Percentiles rank a stretch among this genome's conserved stretches.
phyloP scores from a whole-genome alignment of 1,284 basidiomycete genomes.

The Cystobasidiaceae sp. region DNA sequence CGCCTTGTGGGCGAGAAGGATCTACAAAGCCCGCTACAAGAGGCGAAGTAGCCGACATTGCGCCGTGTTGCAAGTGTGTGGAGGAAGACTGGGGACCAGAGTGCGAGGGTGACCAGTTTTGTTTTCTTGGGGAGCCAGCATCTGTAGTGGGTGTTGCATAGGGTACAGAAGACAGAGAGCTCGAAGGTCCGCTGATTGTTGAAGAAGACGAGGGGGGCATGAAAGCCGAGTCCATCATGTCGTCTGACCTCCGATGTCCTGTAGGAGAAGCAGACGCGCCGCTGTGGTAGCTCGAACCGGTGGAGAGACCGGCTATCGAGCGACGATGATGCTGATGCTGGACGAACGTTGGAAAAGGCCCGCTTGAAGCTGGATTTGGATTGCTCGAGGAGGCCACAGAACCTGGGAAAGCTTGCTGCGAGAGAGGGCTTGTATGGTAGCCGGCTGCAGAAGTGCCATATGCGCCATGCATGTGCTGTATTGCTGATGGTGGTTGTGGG shows the following conservation, averaged over 20 bases:
- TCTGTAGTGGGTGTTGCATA: no score
- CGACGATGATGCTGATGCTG: background rate
- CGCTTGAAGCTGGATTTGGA: background rate
- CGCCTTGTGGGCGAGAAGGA: background rate
- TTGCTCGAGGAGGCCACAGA: no score
- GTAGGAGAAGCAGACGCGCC: conserved; percentile 4
- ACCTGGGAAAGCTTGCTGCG: background rate
- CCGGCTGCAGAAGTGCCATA: background rate
- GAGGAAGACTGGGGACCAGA: no score
- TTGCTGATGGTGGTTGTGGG: background rate
- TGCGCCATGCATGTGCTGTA: no score
- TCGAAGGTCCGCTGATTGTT: background rate
- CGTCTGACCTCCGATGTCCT: conserved; percentile 10
- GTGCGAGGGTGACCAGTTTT: no score
- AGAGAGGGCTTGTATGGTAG: background rate
- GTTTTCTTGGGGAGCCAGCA: no score
- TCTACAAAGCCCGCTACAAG: background rate
- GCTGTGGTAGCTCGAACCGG: conserved; percentile 23
- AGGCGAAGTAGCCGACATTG: no score
- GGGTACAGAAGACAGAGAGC: background rate
- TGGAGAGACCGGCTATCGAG: conserved; percentile 15
- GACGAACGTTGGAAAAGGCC: background rate
- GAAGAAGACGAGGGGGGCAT: background rate
- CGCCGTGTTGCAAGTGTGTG: no score
- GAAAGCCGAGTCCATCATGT: conserved; percentile 13